Evolutionary conservation across 148 eudicot species (phyloP).

Genomic region (Diospyros lotus): DNA sequence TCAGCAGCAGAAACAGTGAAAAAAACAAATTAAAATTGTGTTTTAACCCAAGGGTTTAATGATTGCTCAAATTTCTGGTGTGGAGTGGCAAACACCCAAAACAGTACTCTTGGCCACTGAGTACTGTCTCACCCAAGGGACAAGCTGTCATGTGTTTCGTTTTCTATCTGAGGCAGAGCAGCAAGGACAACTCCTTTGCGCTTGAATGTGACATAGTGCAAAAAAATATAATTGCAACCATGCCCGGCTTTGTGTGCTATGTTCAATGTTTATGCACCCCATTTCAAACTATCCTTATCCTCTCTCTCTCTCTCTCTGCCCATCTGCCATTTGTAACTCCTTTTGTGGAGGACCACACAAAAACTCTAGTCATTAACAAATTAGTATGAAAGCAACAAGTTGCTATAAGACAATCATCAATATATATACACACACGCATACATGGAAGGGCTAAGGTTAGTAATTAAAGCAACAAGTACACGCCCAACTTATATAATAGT

Average conservation of each 20-base stretch:
- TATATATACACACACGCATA: not conserved
- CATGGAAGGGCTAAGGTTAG: not conserved
- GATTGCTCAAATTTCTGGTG: constrained; percentile 1
- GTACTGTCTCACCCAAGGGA: not conserved
- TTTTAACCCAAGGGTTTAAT: not conserved
- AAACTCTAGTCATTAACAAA: too few relatives aligned
- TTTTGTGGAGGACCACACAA: constrained; percentile 7
- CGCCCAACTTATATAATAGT: not conserved
- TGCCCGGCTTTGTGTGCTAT: not conserved
- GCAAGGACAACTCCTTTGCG: not conserved
- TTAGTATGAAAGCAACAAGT: too few relatives aligned
- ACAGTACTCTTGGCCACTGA: not conserved
- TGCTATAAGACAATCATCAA: not conserved
- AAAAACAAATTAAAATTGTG: too few relatives aligned
- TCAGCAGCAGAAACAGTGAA: too few relatives aligned
- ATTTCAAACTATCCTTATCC: not conserved
- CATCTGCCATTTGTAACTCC: not conserved
- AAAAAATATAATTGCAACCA: constrained; percentile 1
- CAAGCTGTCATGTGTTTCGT: not conserved
- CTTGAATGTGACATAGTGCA: constrained; percentile 9
- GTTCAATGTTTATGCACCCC: constrained; percentile 6
- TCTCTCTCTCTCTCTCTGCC: not conserved
- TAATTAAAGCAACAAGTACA: not conserved
- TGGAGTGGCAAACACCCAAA: constrained; percentile 3
- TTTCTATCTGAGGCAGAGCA: not conserved